These are phyloP conservation scores for Aspergillus bridgeri DNA, from an alignment of 495 filamentous ascomycete genomes.

Conservation along the genomic window DNA sequence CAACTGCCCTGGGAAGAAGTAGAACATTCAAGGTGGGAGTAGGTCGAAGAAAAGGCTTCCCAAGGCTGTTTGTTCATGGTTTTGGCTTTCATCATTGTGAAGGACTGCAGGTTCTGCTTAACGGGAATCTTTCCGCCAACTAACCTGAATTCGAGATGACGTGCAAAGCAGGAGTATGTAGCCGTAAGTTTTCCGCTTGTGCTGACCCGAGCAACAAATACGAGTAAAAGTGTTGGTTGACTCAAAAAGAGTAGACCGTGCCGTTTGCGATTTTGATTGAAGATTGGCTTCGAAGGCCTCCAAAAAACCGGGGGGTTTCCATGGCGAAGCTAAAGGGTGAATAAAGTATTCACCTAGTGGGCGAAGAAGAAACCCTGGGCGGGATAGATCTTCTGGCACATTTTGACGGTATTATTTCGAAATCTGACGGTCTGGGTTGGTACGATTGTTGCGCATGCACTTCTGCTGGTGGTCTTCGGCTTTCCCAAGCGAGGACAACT, in stretches of 20 bases:
- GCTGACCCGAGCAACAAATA: background rate
- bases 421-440: background rate
- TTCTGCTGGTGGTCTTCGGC: background rate
- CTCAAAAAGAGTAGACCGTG: constrained; percentile 3
- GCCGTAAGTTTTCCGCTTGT: background rate
- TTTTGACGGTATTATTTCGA: constrained; percentile 18
- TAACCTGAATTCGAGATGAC: background rate
- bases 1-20: constrained; percentile 42
- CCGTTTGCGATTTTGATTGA: constrained; percentile 10
- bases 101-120: constrained; percentile 6
- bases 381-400: constrained; percentile 24
- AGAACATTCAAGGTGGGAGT: constrained; percentile 40
- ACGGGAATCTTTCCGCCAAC: background rate
- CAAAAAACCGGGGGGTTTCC: constrained; percentile 29
- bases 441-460: constrained; percentile 10
- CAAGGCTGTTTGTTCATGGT: constrained; percentile 33
- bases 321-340: constrained; percentile 31
- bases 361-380: constrained; percentile 25
- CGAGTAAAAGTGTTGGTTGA: background rate
- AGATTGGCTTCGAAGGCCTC: constrained; percentile 37
- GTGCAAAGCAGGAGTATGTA: background rate
- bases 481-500: background rate
- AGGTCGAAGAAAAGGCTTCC: constrained; percentile 43
- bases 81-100: constrained; percentile 29
- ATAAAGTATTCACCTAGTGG: constrained; percentile 28